Base-by-base conservation (phyloP, 1,284 basidiomycete species). In the Trametes versicolor region DNA sequence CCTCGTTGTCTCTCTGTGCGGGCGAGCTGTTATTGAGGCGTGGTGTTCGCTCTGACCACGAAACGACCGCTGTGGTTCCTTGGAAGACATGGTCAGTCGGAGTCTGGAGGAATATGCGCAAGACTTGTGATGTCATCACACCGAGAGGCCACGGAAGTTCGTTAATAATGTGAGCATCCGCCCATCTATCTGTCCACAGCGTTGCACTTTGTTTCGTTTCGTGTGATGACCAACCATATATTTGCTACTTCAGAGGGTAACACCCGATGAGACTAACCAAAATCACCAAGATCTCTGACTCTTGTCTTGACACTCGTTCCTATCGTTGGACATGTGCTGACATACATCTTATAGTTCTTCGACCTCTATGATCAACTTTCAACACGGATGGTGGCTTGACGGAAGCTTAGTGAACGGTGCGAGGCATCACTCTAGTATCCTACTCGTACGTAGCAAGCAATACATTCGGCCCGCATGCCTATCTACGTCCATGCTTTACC, bases 191-290 rank as follows among this genome's bases (percentile, higher is more conserved):
- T 17, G 13, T 10, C 5, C 15, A 39, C 37, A 12, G 15, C 37
- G 37, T 17, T 32, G 8, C 29, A 12, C n/a, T 21, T 45, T 23
- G n/a, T 19, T 45, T 45, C 43, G 2, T 34, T 39, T 39, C 37
- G 29, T 32, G 78, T 85, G 85, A 85, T 85, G 83, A 71, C 82
- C 61, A 59, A 57, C 32, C 57, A 77, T 80, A 87, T 91, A 89
- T 92, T 92, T 92, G 90, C 90, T 93, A 92, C 91, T 93, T 90
- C 88, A 90, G 90, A 91, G 89, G 85, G 83, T 77, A 77, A 77
- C 72, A 73, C 83, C 84, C 89, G 72, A 87, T 92, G 91, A 92
- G 88, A 92, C 83, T 74, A 81, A 62, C 78, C 77, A 76, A 82
- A 76, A 83, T 86, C 89, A 92, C 90, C 90, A 91, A 89, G 86